phyloP scores from a whole-genome alignment of 2,329 filamentous ascomycete genomes.

The Xylariales sp. region DNA sequence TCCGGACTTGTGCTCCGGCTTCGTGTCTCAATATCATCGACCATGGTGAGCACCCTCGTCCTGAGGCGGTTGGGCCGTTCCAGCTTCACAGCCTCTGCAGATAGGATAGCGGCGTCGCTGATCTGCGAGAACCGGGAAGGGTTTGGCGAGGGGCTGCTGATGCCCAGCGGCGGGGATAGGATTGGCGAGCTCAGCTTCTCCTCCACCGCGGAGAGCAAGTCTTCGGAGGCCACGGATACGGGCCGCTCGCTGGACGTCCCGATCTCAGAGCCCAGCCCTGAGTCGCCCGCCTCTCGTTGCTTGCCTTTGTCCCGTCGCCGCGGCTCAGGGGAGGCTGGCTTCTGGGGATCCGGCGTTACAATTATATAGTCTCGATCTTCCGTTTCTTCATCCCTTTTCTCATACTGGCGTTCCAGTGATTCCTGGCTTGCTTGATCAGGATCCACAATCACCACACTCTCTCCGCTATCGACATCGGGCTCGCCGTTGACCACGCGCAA shows the following conservation, averaged over 20 bases:
- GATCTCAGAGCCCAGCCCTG: conserved; percentile 14
- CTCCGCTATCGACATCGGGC: conserved; percentile 38
- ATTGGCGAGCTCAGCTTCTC: neutral
- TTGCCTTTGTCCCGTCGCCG: conserved; percentile 10
- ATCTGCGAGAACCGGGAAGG: conserved; percentile 25
- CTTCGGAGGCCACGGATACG: neutral
- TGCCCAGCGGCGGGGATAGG: neutral
- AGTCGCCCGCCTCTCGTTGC: conserved; percentile 6
- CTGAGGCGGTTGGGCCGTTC: conserved; percentile 31
- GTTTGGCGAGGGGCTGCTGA: conserved; percentile 22
- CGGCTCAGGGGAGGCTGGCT: too few species aligned
- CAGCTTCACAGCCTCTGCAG: conserved; percentile 40
- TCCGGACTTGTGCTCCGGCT: conserved; percentile 38
- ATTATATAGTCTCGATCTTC: too few species aligned
- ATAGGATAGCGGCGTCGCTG: conserved; percentile 23
- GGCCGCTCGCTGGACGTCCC: conserved; percentile 8
- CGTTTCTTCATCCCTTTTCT: too few species aligned
- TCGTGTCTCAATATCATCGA: conserved; percentile 48
- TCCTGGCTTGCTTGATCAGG: conserved; percentile 27
- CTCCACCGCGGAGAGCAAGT: neutral
- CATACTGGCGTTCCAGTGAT: too few species aligned
- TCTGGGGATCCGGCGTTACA: too few species aligned
- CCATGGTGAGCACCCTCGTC: conserved; percentile 50
- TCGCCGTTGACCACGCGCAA: conserved; percentile 87
- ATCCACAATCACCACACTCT: conserved; percentile 38